Evolutionary conservation across 129 eudicot genomes (phyloP).

Genomic region (Logfia minima): DNA sequence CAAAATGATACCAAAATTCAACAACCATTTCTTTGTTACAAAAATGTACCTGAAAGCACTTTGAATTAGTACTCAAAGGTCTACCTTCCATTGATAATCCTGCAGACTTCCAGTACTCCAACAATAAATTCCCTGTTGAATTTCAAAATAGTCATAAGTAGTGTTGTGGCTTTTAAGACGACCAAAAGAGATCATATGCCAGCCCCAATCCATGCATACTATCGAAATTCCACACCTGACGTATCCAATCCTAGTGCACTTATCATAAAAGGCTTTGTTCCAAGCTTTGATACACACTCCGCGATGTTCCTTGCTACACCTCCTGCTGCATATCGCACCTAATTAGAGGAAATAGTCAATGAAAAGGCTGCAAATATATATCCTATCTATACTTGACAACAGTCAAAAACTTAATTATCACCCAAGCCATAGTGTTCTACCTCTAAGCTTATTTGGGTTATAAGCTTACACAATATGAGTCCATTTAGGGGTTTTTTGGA

Average conservation of each 20-base stretch:
- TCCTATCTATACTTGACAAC: too few species aligned
- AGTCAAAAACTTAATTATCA: neutral
- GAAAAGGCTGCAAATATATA: neutral
- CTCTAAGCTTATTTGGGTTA: neutral
- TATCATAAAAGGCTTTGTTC: conserved; percentile 76
- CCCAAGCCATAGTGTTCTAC: neutral
- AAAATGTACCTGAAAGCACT: neutral
- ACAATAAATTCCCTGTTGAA: conserved; percentile 60
- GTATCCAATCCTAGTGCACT: conserved; percentile 85
- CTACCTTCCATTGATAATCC: conserved; percentile 70
- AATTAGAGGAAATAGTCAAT: conserved; percentile 18
- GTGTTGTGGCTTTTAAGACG: neutral
- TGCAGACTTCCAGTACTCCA: conserved; percentile 75
- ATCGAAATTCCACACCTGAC: conserved; percentile 57
- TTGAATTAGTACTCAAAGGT: conserved; percentile 2
- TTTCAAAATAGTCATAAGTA: neutral
- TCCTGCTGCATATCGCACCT: conserved; percentile 73
- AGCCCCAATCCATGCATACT: neutral
- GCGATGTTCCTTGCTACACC: conserved; percentile 98
- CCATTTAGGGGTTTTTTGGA: neutral
- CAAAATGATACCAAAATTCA: neutral
- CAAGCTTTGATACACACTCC: conserved; percentile 85
- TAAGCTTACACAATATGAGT: neutral
- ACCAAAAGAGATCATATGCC: neutral
- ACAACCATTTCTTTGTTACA: neutral